Base-by-base conservation (phyloP, 345 rosid genomes). In the Viola odorata region DNA sequence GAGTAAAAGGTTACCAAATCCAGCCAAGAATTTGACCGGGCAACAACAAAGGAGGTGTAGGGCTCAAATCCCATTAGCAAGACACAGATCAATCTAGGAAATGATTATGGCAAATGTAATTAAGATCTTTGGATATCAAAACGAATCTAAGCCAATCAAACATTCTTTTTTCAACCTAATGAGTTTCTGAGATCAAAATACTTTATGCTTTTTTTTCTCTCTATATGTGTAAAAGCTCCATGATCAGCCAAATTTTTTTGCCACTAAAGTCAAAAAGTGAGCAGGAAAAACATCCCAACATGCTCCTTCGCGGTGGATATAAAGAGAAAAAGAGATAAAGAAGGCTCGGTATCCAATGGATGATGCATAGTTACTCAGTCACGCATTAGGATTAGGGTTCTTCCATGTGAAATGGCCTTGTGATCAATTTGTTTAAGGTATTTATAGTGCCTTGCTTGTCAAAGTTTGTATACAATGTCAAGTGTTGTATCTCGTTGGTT, bases 191-290 rank as follows among this genome's bases (percentile, higher is more conserved):
- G 67, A 56, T 62, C 42, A 23, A 23, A 23, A 61, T 62, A 67
- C 62, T 70, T 68, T 68, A 61, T 57, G 45, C 62, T 58, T 69
- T 61, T 70, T 49, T 23, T 1, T 38, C 15, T 64, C 67, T 58
- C 55, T 16, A 63, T 42, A 57, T 50, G 57, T 53, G 70, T 49
- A 70, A 73, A 69, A 67, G 73, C 66, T 66, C 55, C 68, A 79
- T 73, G 61, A 77, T 75, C 82, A 71, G 71, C 73, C 54, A 69
- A 69, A 61, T 45, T 64, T 23, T 23, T 23, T 69, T 59, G 70
- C 75, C 74, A 53, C 66, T n/a, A 71, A 84, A 79, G 82, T 74
- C 81, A 77, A 84, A 78, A 81, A 53, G 77, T 63, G 57, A 60
- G 50, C 4, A 58, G 47, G 54, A 73, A 65, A 71, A 77, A 68